Base-by-base conservation (phyloP, 331 rosid genomes). In the Rosa hybrid region DNA sequence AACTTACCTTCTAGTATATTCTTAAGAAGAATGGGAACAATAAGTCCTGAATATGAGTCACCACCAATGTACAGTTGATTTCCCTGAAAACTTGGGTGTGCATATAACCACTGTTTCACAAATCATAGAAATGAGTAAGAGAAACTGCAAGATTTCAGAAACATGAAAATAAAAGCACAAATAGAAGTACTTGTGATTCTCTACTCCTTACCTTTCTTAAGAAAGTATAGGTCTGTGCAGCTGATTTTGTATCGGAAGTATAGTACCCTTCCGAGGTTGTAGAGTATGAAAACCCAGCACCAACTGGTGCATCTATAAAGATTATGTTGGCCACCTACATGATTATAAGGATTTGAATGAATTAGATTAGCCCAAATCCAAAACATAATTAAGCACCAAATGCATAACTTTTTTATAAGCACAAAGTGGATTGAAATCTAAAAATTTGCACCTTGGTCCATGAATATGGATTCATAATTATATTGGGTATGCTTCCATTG, bases 51-150 rank as follows among this genome's bases (percentile, higher is more conserved):
- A 34, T 80, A 84, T 16, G 87, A 84, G 44, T 65, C 77, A 2
- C 87, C 87, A 51, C 79, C 82, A 49, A 84, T 45, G 23, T 84
- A 84, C 34, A 84, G 77, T 56, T 69, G 74, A 77, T 84, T 84
- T 38, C 74, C 57, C 13, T 72, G 72, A 38, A 71, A 84, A 20
- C 72, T 13, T 53, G 82, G 82, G 73, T 84, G 87, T 65, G 30
- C 7, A 2, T 21, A 11, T 27, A 80, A 20, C 84, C 87, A 84
- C 87, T 84, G 69, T 39, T 51, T 49, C 50, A n/a, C 17, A 69
- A 5, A 20, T 2, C 39, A 38, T 25, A 9, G 23, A 18, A 14
- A 60, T 25, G 39, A 12, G 1, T 11, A 68, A 53, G 12, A 23
- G 1, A 14, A 4, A 20, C 8, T 18, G 6, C 34, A 9, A 21